Base-by-base conservation (phyloP, 768 basidiomycete species). In the Lactarius deliciosus region DNA sequence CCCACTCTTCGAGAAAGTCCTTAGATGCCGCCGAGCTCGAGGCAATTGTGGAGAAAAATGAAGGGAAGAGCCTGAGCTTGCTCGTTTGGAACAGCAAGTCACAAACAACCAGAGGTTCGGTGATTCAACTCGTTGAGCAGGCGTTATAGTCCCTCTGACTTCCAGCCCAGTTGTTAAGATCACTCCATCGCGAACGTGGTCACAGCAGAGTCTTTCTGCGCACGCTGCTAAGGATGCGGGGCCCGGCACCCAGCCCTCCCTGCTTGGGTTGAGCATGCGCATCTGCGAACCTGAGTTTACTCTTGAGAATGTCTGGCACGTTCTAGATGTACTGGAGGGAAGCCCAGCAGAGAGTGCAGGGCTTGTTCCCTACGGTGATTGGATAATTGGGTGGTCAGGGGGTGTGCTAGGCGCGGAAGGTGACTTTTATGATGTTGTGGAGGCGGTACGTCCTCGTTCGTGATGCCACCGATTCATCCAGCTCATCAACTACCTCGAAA, bases 281-380 rank as follows among this genome's bases (percentile, higher is more conserved):
- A 84, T 98, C 74, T 99, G 97, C 74, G 86, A 92, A 74, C 95
- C 96, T 5, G 89, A 92, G 72, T 82, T 85, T 60, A 91, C 96
- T 18, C 80, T 92, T 22, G 94, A 98, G 73, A 93, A 91, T 69
- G 95, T 99, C 6, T 99, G 97, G 96, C 97, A 98, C 77, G 94
- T 99, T 47, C 81, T 99, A 56, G 97, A 99, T 74, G 94, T 99
- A 16, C 79, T 96, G 47, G 96, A 99, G 76, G 96, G 94, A 25
- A 92, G 90, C 69, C 97, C 97, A 7, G 97, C 96, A 10, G 96
- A 98, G 80, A 92, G 90, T 73, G 94, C 95, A 7, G 96, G 96
- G 3, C 85, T 98, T 13, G 97, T 99, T 22, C 96, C 96, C 1
- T 96, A 92, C 80, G 88, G 84, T 36, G 85, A 87, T 75, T 88